phyloP scores from a whole-genome alignment of 257 asterid species.

The Fraxinus excelsior region DNA sequence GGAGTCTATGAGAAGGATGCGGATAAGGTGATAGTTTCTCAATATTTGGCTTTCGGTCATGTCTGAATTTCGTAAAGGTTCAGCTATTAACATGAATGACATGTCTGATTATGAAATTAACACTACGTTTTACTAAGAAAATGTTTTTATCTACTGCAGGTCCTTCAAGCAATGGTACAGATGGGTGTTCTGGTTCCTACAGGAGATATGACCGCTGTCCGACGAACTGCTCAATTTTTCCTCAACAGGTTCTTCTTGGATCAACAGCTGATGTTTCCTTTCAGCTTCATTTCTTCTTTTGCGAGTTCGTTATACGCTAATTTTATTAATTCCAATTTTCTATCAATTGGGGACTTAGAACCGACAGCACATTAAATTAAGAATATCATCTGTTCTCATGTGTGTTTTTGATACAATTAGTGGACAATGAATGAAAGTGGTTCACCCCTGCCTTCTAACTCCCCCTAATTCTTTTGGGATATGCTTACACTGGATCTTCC shows the following conservation, averaged over 20 bases:
- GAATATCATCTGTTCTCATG: background rate
- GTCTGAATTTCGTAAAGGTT: background rate
- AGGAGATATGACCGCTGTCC: slow-evolving; percentile 91
- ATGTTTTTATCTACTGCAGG: slow-evolving; percentile 44
- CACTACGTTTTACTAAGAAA: background rate
- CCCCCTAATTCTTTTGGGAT: background rate
- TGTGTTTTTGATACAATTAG: background rate
- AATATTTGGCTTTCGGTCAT: background rate
- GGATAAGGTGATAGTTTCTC: slow-evolving; percentile 57
- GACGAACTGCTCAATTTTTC: slow-evolving; percentile 89
- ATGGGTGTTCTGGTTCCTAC: slow-evolving; percentile 96
- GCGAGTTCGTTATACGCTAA: no score
- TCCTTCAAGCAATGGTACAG: slow-evolving; percentile 85
- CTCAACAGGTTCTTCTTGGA: slow-evolving; percentile 39
- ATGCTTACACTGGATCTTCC: background rate
- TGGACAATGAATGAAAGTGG: background rate
- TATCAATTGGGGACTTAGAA: background rate
- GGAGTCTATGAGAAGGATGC: slow-evolving; percentile 95
- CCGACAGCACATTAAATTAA: background rate
- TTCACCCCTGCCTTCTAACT: background rate
- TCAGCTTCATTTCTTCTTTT: background rate
- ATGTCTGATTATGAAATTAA: background rate
- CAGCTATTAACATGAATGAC: background rate
- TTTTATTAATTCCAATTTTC: background rate
- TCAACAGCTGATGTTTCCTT: background rate